Evolutionary conservation across 2,329 filamentous ascomycete species (phyloP), one percentile per base, ranked within the genome.

Genomic region (Cladosporium sphaerospermum): DNA sequence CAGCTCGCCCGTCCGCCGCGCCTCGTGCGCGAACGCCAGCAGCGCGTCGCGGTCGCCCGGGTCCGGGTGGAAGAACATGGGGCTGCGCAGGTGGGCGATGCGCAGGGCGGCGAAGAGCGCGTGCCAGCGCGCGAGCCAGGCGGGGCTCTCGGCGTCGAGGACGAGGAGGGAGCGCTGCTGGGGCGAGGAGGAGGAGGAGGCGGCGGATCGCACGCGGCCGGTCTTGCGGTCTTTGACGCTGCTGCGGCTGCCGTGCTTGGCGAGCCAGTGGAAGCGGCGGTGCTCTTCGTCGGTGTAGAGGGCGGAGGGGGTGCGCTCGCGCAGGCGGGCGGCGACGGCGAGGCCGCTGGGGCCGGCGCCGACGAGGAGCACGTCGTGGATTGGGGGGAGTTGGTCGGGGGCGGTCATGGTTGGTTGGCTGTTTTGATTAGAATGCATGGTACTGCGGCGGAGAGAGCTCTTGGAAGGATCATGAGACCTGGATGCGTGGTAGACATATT

Each of bases 231-330:
- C 74, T 61, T 82, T 84, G 56, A 85, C 73, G 7, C 76, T 75
- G 67, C 83, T 80, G 31, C 80, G 78, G 28, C 76, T 76, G 28
- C 78, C 77, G 63, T 88, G 80, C 53, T 83, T 84, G 54, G 77
- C 78, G 53, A 89, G 84, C 84, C 86, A 90, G 67, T 88, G 82
- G 65, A 88, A 92, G n/a, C 88, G 78, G 40, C 85, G 82, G 62
- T 92, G 87, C 63, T 92, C 88, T 59, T 88, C 86, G 64, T 92
- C 87, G 0, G 88, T 91, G 69, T 92, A 92, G 49, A 90, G 81
- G 1, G 88, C 86, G 0, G 85, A 88, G 0, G 88, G 88, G 0
- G 85, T 86, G 52, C 78, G 76, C 68, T 92, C 88, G 40, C 80
- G 78, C 1, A 92, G 77, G 3, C 88, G 79, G 1, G 86, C 82